phyloP scores from a whole-genome alignment of 192 early-diverging fungal species.

The Linderina pennispora region DNA sequence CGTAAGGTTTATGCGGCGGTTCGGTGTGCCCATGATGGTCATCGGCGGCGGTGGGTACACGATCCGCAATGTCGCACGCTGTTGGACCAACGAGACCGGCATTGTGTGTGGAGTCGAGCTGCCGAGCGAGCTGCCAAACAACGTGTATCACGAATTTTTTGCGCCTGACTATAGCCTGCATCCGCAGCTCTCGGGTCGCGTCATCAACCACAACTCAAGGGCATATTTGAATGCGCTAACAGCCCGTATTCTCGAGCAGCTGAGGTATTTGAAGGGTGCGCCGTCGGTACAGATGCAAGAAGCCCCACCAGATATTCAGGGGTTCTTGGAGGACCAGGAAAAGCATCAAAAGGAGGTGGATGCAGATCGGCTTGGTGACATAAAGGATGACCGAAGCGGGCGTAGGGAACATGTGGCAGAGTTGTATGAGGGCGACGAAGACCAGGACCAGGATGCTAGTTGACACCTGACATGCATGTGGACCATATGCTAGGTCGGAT shows the following conservation, averaged over 20 bases:
- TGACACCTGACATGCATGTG: conserved; percentile 1
- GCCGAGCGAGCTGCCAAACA: conserved; percentile 68
- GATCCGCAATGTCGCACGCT: conserved; percentile 91
- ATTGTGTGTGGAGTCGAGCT: conserved; percentile 75
- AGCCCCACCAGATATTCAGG: conserved; percentile 56
- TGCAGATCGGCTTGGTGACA: conserved; percentile 15
- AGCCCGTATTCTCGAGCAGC: conserved; percentile 76
- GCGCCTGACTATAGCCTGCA: conserved; percentile 88
- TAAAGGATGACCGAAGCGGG: conserved; percentile 17
- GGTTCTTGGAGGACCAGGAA: conserved; percentile 40
- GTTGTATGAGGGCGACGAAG: conserved; percentile 40
- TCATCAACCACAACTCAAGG: conserved; percentile 87
- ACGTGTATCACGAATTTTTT: conserved; percentile 73
- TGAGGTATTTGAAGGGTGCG: conserved; percentile 78
- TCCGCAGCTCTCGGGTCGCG: conserved; percentile 69
- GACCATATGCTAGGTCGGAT: too few species aligned
- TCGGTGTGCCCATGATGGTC: conserved; percentile 86
- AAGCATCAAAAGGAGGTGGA: conserved; percentile 13
- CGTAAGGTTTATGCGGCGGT: conserved; percentile 84
- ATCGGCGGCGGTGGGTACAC: conserved; percentile 98
- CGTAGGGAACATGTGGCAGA: conserved; percentile 29
- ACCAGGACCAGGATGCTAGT: conserved; percentile 32
- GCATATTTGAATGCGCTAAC: conserved; percentile 73
- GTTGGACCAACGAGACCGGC: conserved; percentile 94
- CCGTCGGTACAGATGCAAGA: conserved; percentile 97